Evolutionary conservation across 768 basidiomycete genomes (phyloP).

Genomic region (Serendipita vermifera): DNA sequence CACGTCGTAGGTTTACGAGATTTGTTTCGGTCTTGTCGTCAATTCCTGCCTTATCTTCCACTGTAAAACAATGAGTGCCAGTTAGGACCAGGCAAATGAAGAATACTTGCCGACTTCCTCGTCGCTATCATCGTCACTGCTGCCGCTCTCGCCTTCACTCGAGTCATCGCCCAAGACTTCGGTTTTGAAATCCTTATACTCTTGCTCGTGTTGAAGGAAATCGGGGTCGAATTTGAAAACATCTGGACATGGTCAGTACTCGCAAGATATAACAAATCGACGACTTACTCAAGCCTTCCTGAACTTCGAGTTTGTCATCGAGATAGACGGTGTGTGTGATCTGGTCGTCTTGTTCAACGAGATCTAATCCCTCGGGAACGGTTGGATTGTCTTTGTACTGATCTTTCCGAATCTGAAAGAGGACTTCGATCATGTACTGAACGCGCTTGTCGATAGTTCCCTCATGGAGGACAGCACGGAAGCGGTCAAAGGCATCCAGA

Average conservation of each 20-base stretch:
- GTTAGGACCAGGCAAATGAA: neutral
- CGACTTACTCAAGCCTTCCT: constrained; percentile 82
- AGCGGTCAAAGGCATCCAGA: constrained; percentile 88
- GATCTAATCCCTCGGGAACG: constrained; percentile 82
- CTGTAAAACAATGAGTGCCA: constrained; percentile 25
- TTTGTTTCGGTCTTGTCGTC: constrained; percentile 93
- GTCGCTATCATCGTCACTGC: constrained; percentile 41
- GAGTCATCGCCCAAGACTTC: constrained; percentile 90
- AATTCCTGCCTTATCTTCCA: constrained; percentile 74
- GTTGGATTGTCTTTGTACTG: constrained; percentile 98
- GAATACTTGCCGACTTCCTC: constrained; percentile 30
- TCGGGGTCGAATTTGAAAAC: constrained; percentile 91
- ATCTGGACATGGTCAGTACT: constrained; percentile 37
- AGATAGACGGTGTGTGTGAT: constrained; percentile 88
- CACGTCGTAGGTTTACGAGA: constrained; percentile 83
- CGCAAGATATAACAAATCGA: constrained; percentile 13
- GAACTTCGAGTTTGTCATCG: constrained; percentile 87
- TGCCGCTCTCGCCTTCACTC: constrained; percentile 47
- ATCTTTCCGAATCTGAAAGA: constrained; percentile 98
- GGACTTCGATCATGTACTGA: constrained; percentile 98
- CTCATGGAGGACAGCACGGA: constrained; percentile 93
- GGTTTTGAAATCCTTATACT: constrained; percentile 78
- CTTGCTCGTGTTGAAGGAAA: constrained; percentile 82
- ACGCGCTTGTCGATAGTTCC: constrained; percentile 89
- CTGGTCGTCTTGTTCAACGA: constrained; percentile 97